Percentiles rank a stretch among this genome's conserved stretches.
phyloP scores from a whole-genome alignment of 2,329 filamentous ascomycete species.

The Clathrospora elynae region DNA sequence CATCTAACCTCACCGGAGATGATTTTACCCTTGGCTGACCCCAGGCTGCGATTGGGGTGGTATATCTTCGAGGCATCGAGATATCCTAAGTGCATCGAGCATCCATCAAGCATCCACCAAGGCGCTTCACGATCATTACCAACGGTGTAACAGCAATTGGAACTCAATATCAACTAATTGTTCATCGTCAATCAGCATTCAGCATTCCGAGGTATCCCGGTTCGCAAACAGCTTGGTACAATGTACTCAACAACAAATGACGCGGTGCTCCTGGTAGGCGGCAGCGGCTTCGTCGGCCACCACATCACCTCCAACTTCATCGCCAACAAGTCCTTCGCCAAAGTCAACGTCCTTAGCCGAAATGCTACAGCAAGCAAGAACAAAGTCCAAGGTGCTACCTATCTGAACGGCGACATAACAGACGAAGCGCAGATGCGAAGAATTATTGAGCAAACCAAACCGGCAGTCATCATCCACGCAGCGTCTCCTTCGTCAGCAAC shows the following conservation, averaged over 20 bases:
- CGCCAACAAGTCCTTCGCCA: slow-evolving; percentile 9
- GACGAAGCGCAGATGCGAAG: slow-evolving; percentile 5
- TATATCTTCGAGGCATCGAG: too few relatives aligned
- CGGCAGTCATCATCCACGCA: slow-evolving; percentile 20
- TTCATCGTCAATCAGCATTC: too few relatives aligned
- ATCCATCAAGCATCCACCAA: too few relatives aligned
- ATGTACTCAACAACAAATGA: slow-evolving; percentile 5
- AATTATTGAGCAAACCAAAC: slow-evolving; percentile 11
- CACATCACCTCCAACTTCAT: slow-evolving; percentile 16
- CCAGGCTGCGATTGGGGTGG: too few relatives aligned
- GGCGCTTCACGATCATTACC: too few relatives aligned
- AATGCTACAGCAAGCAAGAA: slow-evolving; percentile 12
- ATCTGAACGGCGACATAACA: slow-evolving; percentile 15
- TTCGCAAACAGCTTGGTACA: background rate
- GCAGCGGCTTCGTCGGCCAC: slow-evolving; percentile 16
- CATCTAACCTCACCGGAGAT: too few relatives aligned
- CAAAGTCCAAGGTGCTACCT: slow-evolving; percentile 14
- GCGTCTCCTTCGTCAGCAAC: slow-evolving; percentile 17
- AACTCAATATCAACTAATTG: too few relatives aligned
- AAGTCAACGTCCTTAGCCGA: slow-evolving; percentile 17
- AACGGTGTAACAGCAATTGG: too few relatives aligned
- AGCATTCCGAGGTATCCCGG: too few relatives aligned
- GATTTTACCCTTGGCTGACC: too few relatives aligned
- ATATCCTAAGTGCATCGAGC: too few relatives aligned
- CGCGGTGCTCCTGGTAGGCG: slow-evolving; percentile 21